Evolutionary conservation across 805 yeast genomes (phyloP).

Genomic region (Geotrichum ghanense): DNA sequence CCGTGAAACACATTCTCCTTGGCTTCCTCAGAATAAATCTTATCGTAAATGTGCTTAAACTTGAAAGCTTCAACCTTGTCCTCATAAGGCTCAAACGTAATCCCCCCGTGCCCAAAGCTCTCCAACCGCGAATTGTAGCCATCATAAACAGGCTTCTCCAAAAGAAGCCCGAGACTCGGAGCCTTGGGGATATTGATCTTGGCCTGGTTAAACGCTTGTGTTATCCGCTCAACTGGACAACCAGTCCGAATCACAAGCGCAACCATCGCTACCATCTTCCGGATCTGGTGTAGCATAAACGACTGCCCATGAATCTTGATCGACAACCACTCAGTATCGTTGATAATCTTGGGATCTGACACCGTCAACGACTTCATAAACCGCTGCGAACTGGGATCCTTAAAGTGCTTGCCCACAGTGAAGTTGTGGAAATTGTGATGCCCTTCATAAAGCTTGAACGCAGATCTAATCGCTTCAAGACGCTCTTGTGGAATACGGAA

Average conservation of each 20-base stretch:
- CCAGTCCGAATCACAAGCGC: slow-evolving; percentile 77
- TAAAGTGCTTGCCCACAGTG: slow-evolving; percentile 69
- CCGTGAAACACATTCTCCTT: slow-evolving; percentile 83
- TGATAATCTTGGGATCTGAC: slow-evolving; percentile 81
- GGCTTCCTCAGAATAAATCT: slow-evolving; percentile 82
- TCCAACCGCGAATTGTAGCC: slow-evolving; percentile 63
- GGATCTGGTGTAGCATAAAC: slow-evolving; percentile 94
- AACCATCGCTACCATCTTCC: slow-evolving; percentile 97
- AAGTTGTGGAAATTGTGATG: slow-evolving; percentile 88
- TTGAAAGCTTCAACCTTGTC: slow-evolving; percentile 76
- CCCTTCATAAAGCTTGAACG: slow-evolving; percentile 67
- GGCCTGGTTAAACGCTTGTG: slow-evolving; percentile 61
- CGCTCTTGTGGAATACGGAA: slow-evolving; percentile 58
- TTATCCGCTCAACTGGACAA: slow-evolving; percentile 64
- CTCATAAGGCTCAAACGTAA: slow-evolving; percentile 56
- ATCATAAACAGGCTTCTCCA: slow-evolving; percentile 88
- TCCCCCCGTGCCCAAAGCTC: slow-evolving; percentile 64
- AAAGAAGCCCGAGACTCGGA: slow-evolving; percentile 83
- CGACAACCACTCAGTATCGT: slow-evolving; percentile 92
- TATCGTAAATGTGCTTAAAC: slow-evolving; percentile 79
- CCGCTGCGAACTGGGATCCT: slow-evolving; percentile 76
- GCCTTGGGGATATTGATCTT: slow-evolving; percentile 93
- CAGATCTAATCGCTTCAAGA: slow-evolving; percentile 49
- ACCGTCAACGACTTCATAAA: slow-evolving; percentile 71
- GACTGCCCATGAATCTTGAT: slow-evolving; percentile 97